Conservation (phyloP, 257 asterid species). For the Mitragyna speciosa region DNA sequence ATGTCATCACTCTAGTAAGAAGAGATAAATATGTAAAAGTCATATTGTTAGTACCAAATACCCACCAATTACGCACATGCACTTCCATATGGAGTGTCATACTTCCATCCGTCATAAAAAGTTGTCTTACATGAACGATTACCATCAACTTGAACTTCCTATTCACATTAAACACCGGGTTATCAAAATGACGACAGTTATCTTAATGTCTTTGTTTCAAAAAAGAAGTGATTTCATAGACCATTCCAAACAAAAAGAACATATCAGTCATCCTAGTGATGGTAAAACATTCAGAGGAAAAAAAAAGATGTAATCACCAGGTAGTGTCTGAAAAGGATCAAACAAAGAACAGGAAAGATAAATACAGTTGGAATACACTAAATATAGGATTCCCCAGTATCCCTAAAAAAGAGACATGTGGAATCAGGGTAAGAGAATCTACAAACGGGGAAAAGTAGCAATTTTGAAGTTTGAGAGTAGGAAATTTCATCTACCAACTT, state of each 20-base stretch:
- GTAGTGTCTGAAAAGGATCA: neutral
- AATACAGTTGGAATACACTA: neutral
- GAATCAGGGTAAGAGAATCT: neutral
- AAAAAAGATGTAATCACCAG: neutral
- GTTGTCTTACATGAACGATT: too few relatives aligned
- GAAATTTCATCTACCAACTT: neutral
- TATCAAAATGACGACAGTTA: neutral
- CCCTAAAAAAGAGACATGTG: neutral
- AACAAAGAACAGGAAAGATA: neutral
- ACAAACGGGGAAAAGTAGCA: neutral
- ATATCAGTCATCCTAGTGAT: neutral
- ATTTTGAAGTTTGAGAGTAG: neutral
- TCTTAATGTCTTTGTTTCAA: neutral
- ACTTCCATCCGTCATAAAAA: too few relatives aligned
- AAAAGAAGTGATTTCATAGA: neutral
- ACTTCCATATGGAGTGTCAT: too few relatives aligned
- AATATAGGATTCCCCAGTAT: neutral
- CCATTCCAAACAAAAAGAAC: neutral
- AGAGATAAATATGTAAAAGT: neutral
- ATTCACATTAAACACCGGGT: neutral
- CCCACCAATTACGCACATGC: neutral
- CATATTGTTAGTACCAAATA: neutral
- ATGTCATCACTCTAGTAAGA: neutral
- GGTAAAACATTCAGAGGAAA: neutral
- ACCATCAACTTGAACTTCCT: neutral